Evolutionary conservation across 495 filamentous ascomycete genomes (phyloP), one percentile per base, ranked within the genome.

Genomic region (Hypoxylon trugodes): DNA sequence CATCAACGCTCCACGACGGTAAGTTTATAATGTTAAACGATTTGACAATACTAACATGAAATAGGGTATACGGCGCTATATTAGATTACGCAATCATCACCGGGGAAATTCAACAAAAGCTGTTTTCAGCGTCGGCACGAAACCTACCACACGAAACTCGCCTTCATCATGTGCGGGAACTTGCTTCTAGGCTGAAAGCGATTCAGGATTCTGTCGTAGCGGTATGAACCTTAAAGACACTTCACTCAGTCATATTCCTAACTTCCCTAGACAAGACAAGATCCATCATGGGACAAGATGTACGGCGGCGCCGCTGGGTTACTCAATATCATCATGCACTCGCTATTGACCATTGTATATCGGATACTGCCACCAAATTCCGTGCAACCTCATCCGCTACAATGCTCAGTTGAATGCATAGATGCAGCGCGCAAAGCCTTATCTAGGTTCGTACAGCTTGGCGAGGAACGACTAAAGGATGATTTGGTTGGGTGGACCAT

Each of bases 331-430:
- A 76, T 74, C 45, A 79, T 82, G 45, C 74, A 80, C 33, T 74
- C 82, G 3, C 72, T 83, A 7, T 65, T 86, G 61, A 82, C 84
- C 0, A 71, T 90, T 38, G 81, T 89, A 13, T 86, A 89, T 70
- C 81, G 87, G 43, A 86, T 86, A 33, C 82, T 87, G 3, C 85
- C 85, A 0, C 53, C 67, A 3, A 69, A 50, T 32, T 60, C 33
- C 16, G 1, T 16, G 19, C 59, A 67, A 37, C 15, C 67, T 0
- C 67, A 69, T 25, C 67, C 67, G 8, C 48, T 69, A 2, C 67
- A 69, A 18, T 69, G 67, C 65, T 80, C 79, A 46, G 65, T 71
- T 3, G 84, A 85, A 53, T 90, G 87, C 49, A 78, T 89, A 43
- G 75, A 84, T 10, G 79, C 82, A 41, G 86, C 87, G 12, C 75